Base-by-base conservation (phyloP, 495 filamentous ascomycete genomes). In the Annulohypoxylon nitens region DNA sequence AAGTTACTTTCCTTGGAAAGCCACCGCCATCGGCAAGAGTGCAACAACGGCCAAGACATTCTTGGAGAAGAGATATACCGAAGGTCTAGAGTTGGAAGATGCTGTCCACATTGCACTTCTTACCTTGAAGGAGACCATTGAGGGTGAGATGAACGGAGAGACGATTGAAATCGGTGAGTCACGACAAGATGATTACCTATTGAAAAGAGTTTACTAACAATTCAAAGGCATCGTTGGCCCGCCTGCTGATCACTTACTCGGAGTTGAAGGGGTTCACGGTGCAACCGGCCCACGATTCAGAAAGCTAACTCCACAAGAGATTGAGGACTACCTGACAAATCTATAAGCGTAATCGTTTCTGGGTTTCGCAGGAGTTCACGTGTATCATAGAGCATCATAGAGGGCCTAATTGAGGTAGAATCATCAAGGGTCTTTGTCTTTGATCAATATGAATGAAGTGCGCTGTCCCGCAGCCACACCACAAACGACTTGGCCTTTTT, bases 1-100 rank as follows among this genome's bases (percentile, higher is more conserved):
- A 53, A 95, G 91, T 79, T 98, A 99, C 78, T 99, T 98, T 83
- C 96, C 96, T 23, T 99, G 96, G 96, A 98, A 99, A 86, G 96
- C 96, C 59, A 99, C 97, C 70, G 96, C 96, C 48, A 99, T 99
- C 78, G 96, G 97, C 69, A 98, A 98, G 89, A 97, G 94, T 78
- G 96, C 96, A 34, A 98, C 96, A 16, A 96, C 92, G 74, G 96
- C 96, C 55, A 99, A 99, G 82, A 99, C 96, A 1, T 99, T 98
- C 85, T 84, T 99, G 76, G 96, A 99, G 88, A 99, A 99, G 89
- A 86, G 96, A 81, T 98, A 98, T 82, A 97, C 93, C 0, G 96
- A 99, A 81, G 95, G 95, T 14, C 86, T 99, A 79, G 96, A 99
- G 87, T 85, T 99, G 68, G 96, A 99, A 83, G 96, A 99, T 83